phyloP scores from a whole-genome alignment of 2,329 filamentous ascomycete genomes.

The Verruconis gallopava region DNA sequence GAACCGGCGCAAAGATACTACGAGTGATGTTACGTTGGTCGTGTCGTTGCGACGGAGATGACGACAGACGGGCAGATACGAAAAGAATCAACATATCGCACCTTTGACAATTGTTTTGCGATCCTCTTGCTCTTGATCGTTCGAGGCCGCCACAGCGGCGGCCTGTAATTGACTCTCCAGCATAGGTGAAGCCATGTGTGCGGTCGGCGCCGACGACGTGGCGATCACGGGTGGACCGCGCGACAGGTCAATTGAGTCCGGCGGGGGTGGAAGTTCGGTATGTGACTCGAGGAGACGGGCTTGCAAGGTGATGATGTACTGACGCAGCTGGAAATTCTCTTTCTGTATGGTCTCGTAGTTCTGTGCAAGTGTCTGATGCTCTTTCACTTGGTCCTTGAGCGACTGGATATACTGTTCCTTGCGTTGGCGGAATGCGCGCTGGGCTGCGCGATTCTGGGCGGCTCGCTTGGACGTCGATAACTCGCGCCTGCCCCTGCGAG shows the following conservation, averaged over 20 bases:
- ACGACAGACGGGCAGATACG: no score
- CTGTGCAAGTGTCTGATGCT: conserved; percentile 61
- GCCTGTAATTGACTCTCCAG: conserved; percentile 9
- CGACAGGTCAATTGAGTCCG: conserved; percentile 59
- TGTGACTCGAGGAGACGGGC: conserved; percentile 71
- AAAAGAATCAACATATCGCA: no score
- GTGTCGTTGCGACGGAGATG: no score
- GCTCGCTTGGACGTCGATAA: conserved; percentile 91
- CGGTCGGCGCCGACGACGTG: background rate
- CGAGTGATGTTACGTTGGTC: no score
- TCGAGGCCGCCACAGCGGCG: conserved; percentile 7
- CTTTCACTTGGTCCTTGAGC: conserved; percentile 83
- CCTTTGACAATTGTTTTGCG: no score
- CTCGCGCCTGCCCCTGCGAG: conserved; percentile 74
- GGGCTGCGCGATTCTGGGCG: conserved; percentile 84
- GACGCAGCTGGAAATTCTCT: conserved; percentile 81
- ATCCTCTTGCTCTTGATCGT: no score
- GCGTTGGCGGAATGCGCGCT: conserved; percentile 93
- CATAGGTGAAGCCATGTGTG: conserved; percentile 1
- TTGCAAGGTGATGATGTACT: conserved; percentile 87
- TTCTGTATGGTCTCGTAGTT: conserved; percentile 68
- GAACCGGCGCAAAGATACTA: no score
- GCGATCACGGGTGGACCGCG: conserved; percentile 1
- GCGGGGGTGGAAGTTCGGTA: conserved; percentile 73
- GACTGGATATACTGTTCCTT: conserved; percentile 99